Evolutionary conservation across 352 stramenopile species (phyloP).

Genomic region (Phytophthora ohioensis): DNA sequence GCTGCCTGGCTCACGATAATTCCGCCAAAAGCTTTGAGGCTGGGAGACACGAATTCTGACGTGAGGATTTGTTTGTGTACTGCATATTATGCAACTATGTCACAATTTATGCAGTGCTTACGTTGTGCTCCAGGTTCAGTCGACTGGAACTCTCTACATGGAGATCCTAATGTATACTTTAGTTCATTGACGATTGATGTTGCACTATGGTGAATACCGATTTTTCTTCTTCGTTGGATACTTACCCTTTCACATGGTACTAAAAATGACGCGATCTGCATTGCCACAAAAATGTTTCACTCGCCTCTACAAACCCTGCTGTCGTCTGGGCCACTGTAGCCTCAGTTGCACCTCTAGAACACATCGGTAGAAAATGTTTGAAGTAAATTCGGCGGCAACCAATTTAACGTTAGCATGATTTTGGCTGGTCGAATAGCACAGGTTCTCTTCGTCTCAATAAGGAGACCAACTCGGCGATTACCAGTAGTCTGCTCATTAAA

Average conservation of each 20-base stretch:
- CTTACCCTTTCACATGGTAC: constrained; percentile 6
- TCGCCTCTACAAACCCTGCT: background rate
- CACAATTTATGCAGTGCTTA: background rate
- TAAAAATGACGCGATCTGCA: background rate
- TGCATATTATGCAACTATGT: background rate
- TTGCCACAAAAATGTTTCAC: background rate
- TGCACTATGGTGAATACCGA: background rate
- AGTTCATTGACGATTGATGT: background rate
- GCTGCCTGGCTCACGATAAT: background rate
- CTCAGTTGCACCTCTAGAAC: background rate
- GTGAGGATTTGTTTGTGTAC: no score
- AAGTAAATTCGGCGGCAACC: no score
- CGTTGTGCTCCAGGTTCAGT: no score
- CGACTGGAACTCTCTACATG: no score
- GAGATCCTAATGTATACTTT: no score
- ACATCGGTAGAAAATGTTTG: background rate
- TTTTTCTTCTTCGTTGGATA: constrained; percentile 9
- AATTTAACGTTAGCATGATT: no score
- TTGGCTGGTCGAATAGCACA: no score
- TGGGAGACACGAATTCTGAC: no score
- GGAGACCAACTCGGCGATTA: no score
- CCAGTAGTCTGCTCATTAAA: no score
- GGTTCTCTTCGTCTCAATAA: no score
- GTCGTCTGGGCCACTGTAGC: background rate
- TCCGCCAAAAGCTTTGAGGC: background rate